phyloP scores from a whole-genome alignment of 176 grass and related monocot genomes.

The Zoysia japonica region DNA sequence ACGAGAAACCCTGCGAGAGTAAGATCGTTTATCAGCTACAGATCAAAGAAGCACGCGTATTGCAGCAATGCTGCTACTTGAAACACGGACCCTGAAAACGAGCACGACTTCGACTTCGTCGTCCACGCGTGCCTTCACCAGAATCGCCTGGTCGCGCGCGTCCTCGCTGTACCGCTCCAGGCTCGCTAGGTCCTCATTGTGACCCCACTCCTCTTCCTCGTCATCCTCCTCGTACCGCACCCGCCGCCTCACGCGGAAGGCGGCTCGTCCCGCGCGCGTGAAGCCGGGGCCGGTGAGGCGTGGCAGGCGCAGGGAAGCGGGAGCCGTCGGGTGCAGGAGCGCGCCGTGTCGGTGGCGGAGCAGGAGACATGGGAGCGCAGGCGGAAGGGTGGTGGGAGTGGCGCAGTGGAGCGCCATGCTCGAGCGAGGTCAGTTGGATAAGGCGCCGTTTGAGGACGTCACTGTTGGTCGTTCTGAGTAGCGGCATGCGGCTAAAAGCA shows the following conservation, averaged over 20 bases:
- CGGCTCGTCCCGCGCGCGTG: not conserved
- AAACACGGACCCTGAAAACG: slow-evolving; percentile 64
- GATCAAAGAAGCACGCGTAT: not conserved
- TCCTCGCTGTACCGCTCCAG: slow-evolving; percentile 70
- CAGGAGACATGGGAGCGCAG: not conserved
- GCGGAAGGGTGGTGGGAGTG: not conserved
- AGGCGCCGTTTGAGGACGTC: not conserved
- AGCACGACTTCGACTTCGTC: slow-evolving; percentile 59
- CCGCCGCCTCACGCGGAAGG: slow-evolving; percentile 52
- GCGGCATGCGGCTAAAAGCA: not conserved
- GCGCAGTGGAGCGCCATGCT: slow-evolving; percentile 28
- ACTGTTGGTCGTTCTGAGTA: not conserved
- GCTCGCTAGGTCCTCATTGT: slow-evolving; percentile 73
- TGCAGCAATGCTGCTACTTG: not conserved
- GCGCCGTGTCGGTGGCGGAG: not conserved
- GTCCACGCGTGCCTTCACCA: slow-evolving; percentile 70
- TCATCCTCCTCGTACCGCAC: slow-evolving; percentile 60
- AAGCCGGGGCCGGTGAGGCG: not conserved
- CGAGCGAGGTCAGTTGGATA: slow-evolving; percentile 23
- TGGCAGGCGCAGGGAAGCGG: not conserved
- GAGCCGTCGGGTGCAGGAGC: not conserved
- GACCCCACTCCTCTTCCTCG: slow-evolving; percentile 51
- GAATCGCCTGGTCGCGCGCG: slow-evolving; percentile 54
- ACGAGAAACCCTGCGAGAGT: slow-evolving; percentile 74
- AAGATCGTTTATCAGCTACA: not conserved